Conservation (phyloP, 2,329 filamentous ascomycete species). For the Fusarium haematococcum region DNA sequence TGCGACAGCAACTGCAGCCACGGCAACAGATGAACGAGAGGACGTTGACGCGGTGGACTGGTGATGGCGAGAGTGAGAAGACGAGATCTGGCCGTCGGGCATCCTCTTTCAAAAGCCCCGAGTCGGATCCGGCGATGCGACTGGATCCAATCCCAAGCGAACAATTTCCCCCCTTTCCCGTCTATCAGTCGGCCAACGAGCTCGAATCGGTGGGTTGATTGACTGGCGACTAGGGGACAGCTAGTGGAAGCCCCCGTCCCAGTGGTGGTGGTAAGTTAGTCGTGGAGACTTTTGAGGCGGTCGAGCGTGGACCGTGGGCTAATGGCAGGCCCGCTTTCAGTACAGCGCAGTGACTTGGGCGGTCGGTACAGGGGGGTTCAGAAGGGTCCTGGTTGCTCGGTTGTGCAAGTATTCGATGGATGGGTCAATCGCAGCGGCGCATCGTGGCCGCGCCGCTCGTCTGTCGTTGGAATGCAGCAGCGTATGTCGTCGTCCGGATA, state of each 20-base stretch:
- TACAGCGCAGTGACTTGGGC: constrained; percentile 17
- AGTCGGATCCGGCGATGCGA: constrained; percentile 39
- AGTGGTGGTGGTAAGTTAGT: constrained; percentile 21
- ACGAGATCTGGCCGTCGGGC: constrained; percentile 41
- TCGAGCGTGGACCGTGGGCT: constrained; percentile 29
- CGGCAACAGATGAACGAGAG: constrained; percentile 27
- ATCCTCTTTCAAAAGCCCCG: constrained; percentile 40
- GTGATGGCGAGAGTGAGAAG: constrained; percentile 22
- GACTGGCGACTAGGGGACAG: constrained; percentile 38
- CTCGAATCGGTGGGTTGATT: constrained; percentile 28
- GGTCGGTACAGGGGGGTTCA: constrained; percentile 3
- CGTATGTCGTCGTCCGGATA: constrained; percentile 1
- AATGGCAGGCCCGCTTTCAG: constrained; percentile 38
- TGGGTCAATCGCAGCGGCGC: constrained; percentile 7
- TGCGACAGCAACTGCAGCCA: constrained; percentile 36
- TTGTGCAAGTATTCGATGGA: constrained; percentile 1
- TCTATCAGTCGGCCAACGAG: constrained; percentile 34
- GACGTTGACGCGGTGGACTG: constrained; percentile 35
- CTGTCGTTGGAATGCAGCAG: neutral
- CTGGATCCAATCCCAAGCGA: constrained; percentile 38
- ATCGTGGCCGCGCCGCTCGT: constrained; percentile 13
- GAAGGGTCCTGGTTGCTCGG: constrained; percentile 1
- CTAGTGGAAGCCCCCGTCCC: constrained; percentile 36
- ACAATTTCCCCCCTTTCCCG: constrained; percentile 44
- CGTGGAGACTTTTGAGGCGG: constrained; percentile 16